Conservation (phyloP, 805 yeast genomes). For the Wickerhamomyces bovis region DNA sequence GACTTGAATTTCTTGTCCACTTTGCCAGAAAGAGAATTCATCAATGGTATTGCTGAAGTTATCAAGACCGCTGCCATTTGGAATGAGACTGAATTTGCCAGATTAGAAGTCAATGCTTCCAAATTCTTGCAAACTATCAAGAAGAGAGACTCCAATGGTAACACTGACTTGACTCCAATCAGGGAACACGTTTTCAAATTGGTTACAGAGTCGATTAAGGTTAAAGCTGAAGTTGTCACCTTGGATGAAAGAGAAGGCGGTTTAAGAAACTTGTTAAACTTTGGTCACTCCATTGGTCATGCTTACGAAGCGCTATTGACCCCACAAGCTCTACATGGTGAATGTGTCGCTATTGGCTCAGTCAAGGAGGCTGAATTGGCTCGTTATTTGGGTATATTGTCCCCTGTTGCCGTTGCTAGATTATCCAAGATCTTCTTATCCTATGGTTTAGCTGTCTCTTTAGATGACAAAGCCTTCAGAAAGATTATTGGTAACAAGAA, state of each 20-base stretch:
- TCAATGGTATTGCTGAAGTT: slow-evolving; percentile 98
- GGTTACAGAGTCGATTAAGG: slow-evolving; percentile 79
- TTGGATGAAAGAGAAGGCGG: slow-evolving; percentile 95
- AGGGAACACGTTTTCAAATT: slow-evolving; percentile 69
- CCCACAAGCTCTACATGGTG: slow-evolving; percentile 95
- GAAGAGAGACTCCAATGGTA: slow-evolving; percentile 36
- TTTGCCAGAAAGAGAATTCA: slow-evolving; percentile 87
- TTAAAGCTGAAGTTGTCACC: slow-evolving; percentile 91
- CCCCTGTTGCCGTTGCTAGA: slow-evolving; percentile 93
- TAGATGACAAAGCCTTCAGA: slow-evolving; percentile 65
- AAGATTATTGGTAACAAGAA: slow-evolving; percentile 62
- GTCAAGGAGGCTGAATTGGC: slow-evolving; percentile 91
- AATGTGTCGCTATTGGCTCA: slow-evolving; percentile 98
- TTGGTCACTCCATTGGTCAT: slow-evolving; percentile 97
- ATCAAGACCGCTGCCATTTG: slow-evolving; percentile 97
- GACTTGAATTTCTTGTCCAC: slow-evolving; percentile 85
- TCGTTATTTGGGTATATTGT: slow-evolving; percentile 81
- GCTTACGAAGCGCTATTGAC: slow-evolving; percentile 97
- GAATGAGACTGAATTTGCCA: slow-evolving; percentile 82
- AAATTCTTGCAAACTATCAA: slow-evolving; percentile 64
- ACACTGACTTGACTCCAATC: slow-evolving; percentile 63
- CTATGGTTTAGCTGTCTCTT: slow-evolving; percentile 78
- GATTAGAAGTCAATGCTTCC: slow-evolving; percentile 74
- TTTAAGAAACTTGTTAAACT: slow-evolving; percentile 83
- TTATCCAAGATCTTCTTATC: slow-evolving; percentile 75